Evolutionary conservation across 2,329 filamentous ascomycete species (phyloP).

Genomic region (Colletotrichum chlorophyti): DNA sequence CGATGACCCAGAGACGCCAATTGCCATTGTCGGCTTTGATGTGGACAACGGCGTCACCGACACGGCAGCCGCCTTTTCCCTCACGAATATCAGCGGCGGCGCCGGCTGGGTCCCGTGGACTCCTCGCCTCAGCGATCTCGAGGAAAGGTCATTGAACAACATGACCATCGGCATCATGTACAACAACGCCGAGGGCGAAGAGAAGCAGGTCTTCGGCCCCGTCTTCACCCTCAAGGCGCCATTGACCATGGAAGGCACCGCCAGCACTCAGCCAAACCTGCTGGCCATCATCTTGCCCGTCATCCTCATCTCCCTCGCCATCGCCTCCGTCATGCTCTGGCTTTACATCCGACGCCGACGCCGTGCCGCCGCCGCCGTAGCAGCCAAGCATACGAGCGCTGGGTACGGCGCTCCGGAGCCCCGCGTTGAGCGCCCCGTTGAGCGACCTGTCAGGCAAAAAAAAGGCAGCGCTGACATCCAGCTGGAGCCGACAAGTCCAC

Average conservation of each 20-base stretch:
- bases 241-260: background rate
- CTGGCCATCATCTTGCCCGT: constrained; percentile 38
- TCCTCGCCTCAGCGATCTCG: constrained; percentile 32
- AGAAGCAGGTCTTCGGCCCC: constrained; percentile 32
- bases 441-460: no score
- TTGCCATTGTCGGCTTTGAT: constrained; percentile 31
- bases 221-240: constrained; percentile 31
- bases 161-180: constrained; percentile 33
- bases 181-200: constrained; percentile 27
- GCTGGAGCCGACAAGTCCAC: constrained; percentile 35
- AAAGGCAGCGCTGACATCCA: constrained; percentile 34
- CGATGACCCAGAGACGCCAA: constrained; percentile 26
- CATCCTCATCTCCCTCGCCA: constrained; percentile 34
- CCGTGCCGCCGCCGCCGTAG: constrained; percentile 27
- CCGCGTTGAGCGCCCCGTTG: no score
- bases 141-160: constrained; percentile 23
- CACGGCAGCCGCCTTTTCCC: constrained; percentile 28
- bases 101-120: constrained; percentile 38
- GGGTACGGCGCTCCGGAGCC: background rate
- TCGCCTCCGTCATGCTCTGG: constrained; percentile 32
- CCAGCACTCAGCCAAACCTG: constrained; percentile 20
- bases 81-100: constrained; percentile 30
- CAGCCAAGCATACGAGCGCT: constrained; percentile 9
- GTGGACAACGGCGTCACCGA: constrained; percentile 22
- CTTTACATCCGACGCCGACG: constrained; percentile 34